Evolutionary conservation across 306 rosid species (phyloP), one percentile per base, ranked within the genome.

Genomic region (Sechiopsis laciniata): DNA sequence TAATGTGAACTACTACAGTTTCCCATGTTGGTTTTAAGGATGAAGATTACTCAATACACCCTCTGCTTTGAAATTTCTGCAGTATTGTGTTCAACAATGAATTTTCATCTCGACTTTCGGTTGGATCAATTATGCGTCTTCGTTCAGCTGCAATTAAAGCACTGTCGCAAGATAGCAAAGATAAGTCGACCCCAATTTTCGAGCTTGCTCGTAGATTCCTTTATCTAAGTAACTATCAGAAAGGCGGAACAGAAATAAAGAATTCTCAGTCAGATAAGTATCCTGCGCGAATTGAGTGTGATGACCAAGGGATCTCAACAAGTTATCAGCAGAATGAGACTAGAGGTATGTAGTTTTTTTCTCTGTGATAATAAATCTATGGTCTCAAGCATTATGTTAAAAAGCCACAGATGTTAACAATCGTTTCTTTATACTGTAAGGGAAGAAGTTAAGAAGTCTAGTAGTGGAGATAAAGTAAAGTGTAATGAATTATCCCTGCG

Each of bases 61-160:
- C 24, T 16, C 56, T 75, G 32, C 79, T 79, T 46, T 58, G 51
- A 69, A 76, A 77, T 72, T 60, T 73, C 76, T 79, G 81, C 96
- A 92, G 96, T 81, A 80, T 88, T 81, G 82, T 92, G 72, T 81
- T 77, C 84, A 88, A 89, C 81, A 78, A 87, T 78, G 98, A 90
- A 75, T 92, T 90, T 85, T 87, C 96, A 59, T 68, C 96, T 2
- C 88, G 90, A 80, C 93, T 92, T 78, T 92, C 98, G 61, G 84
- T 84, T 79, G 86, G 89, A 85, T 92, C 96, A 7, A 57, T 92
- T 69, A 63, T 89, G 83, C 88, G 92, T 76, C 96, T 92, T 78
- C 87, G 95, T 84, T 95, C 91, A 71, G 89, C 92, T 75, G 96
- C 98, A 75, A 85, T 90, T 68, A 81, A 84, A 76, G 85, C 87